Percentiles rank a stretch among this genome's conserved stretches.
phyloP scores from a whole-genome alignment of 2,329 filamentous ascomycete genomes.

The Septoria linicola region DNA sequence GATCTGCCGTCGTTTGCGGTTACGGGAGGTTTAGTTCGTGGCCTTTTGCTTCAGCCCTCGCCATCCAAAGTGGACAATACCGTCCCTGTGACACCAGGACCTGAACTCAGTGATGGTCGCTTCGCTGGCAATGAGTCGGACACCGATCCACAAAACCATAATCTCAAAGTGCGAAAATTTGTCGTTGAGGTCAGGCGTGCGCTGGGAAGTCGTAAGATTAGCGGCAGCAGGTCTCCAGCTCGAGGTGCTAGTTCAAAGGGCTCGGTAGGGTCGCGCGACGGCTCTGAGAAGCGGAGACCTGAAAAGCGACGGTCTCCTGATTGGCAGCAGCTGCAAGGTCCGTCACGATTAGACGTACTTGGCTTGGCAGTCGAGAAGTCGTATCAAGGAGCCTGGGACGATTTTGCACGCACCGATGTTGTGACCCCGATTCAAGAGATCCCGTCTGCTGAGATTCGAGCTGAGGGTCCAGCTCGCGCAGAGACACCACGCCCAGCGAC shows the following conservation, averaged over 20 bases:
- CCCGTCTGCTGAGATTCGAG: constrained; percentile 7
- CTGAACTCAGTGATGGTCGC: constrained; percentile 21
- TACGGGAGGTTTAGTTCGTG: constrained; percentile 81
- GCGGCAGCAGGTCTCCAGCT: constrained; percentile 22
- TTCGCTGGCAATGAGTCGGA: constrained; percentile 17
- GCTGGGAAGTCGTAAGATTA: constrained; percentile 56
- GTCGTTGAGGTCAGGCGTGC: constrained; percentile 83
- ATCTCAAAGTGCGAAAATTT: constrained; percentile 77
- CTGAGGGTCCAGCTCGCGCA: not conserved
- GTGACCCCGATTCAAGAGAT: constrained; percentile 7
- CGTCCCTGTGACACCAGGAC: constrained; percentile 50
- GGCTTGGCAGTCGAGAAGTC: constrained; percentile 49
- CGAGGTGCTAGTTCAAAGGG: constrained; percentile 26
- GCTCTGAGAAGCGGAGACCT: constrained; percentile 9
- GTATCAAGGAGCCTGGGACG: constrained; percentile 29
- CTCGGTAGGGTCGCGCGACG: constrained; percentile 43
- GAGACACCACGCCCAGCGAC: constrained; percentile 20
- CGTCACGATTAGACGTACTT: constrained; percentile 60
- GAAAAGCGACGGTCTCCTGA: constrained; percentile 21
- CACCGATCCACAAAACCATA: constrained; percentile 38
- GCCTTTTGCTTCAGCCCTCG: constrained; percentile 77
- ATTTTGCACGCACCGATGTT: constrained; percentile 14
- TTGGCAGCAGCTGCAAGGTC: constrained; percentile 33
- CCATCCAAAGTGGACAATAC: constrained; percentile 71
- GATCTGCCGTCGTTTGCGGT: constrained; percentile 63